Evolutionary conservation across 2,329 filamentous ascomycete species (phyloP).

Genomic region (Fusarium incarnatum): DNA sequence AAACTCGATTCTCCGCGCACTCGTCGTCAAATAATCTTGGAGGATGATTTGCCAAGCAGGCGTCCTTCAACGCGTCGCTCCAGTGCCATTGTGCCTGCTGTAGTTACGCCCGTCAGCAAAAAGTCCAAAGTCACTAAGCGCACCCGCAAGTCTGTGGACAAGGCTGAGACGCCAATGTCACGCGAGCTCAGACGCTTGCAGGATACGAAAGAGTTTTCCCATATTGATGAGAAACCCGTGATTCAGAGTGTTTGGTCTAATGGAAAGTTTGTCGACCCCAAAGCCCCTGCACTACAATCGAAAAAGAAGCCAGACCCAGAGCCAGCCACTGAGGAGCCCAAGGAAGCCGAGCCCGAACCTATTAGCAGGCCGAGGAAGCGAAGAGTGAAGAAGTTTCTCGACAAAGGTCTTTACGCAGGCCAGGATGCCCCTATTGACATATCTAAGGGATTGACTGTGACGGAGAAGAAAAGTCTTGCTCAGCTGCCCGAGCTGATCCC

Average conservation of each 20-base stretch:
- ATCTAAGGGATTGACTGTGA: slow-evolving; percentile 59
- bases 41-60: slow-evolving; percentile 46
- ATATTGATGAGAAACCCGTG: slow-evolving; percentile 69
- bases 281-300: slow-evolving; percentile 54
- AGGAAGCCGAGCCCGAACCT: slow-evolving; percentile 53
- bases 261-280: slow-evolving; percentile 68
- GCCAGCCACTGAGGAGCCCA: slow-evolving; percentile 39
- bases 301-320: slow-evolving; percentile 52
- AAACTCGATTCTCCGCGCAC: slow-evolving; percentile 52
- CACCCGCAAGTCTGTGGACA: slow-evolving; percentile 65
- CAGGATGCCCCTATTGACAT: slow-evolving; percentile 70
- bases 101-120: slow-evolving; percentile 60
- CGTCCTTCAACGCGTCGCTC: slow-evolving; percentile 59
- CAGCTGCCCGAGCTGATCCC: slow-evolving; percentile 60
- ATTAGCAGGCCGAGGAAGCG: slow-evolving; percentile 55
- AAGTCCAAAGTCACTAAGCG: slow-evolving; percentile 70
- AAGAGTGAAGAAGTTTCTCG: slow-evolving; percentile 79
- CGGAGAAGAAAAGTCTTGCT: slow-evolving; percentile 64
- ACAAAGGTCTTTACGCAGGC: slow-evolving; percentile 87
- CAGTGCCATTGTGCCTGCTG: slow-evolving; percentile 53
- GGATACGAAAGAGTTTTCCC: slow-evolving; percentile 71
- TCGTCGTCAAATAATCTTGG: slow-evolving; percentile 48
- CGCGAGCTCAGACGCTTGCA: slow-evolving; percentile 70
- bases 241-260: slow-evolving; percentile 72
- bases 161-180: slow-evolving; percentile 59